A percentile compares a stretch with the other conserved stretches of the same genome.
Conservation (phyloP, 352 stramenopile genomes). For the Thalassiosira oceanica region DNA sequence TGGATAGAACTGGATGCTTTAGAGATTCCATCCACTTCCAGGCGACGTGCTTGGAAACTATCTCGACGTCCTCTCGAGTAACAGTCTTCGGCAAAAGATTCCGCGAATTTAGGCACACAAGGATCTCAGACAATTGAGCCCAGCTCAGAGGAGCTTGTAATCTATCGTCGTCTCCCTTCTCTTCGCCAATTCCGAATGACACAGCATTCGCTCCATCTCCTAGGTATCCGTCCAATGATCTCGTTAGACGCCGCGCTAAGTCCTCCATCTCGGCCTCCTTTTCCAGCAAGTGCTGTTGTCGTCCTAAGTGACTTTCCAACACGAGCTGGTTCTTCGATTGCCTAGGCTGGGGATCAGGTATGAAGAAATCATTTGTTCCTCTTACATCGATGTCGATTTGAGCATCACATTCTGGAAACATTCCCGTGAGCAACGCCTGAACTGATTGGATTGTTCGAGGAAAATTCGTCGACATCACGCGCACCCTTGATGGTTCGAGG, state of each 20-base stretch:
- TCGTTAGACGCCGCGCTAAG: conserved; percentile 49
- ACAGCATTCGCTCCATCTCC: conserved; percentile 47
- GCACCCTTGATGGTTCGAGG: conserved; percentile 45
- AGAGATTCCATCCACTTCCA: conserved; percentile 77
- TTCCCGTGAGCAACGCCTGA: conserved; percentile 63
- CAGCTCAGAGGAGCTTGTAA: conserved; percentile 46
- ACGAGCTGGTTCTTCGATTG: conserved; percentile 50
- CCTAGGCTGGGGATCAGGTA: conserved; percentile 74
- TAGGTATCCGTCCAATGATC: conserved; percentile 47
- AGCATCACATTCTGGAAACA: conserved; percentile 55
- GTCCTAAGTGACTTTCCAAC: conserved; percentile 55
- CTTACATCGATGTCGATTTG: conserved; percentile 64
- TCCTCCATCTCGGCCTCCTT: conserved; percentile 49
- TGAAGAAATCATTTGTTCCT: conserved; percentile 60
- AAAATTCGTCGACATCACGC: conserved; percentile 71
- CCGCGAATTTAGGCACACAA: conserved; percentile 60
- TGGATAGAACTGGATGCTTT: conserved; percentile 52
- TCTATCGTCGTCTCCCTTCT: conserved; percentile 17
- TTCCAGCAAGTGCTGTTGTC: conserved; percentile 47
- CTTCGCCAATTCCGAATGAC: conserved; percentile 66
- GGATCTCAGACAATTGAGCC: conserved; percentile 71
- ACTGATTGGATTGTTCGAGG: conserved; percentile 74
- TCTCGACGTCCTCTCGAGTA: conserved; percentile 55
- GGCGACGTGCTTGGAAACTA: conserved; percentile 53
- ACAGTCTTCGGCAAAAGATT: conserved; percentile 51